Evolutionary conservation across 2,329 filamentous ascomycete genomes (phyloP), one percentile per base, ranked within the genome.

Genomic region (Ampelomyces quisqualis): DNA sequence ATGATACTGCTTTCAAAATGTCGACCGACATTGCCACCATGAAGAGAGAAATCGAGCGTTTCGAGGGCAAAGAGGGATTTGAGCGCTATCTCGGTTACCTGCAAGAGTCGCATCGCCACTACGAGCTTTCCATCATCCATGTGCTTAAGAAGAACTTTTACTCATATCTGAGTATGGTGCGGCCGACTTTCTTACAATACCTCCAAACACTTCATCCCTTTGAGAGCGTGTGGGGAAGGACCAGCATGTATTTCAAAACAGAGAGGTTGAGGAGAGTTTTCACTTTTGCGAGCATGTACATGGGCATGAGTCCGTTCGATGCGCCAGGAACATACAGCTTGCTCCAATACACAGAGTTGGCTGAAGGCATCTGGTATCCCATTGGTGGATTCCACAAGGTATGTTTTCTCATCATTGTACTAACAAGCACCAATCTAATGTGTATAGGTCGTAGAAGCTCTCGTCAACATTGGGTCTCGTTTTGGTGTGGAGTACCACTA

Each of bases 261-360:
- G 85, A 88, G 58, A 72, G 84, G 42, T 59, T 89, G 55, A 73
- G 85, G 45, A 70, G 84, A 18, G 84, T 85, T 0, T 89, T 89
- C 51, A 88, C 85, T 0, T 89, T 89, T 65, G 84, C 80, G 15
- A 88, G 82, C 54, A 90, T 89, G 85, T 89, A 90, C 58, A 85
- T 89, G 81, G 86, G 86, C 0, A 89, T 89, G 85, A 82, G 77
- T 39, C 86, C 86, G 0, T 89, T 85, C 59, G 83, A 87, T 58
- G 85, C 86, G 0, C 86, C 85, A 0, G 84, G 81, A 3, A 88
- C 85, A 2, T 89, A 89, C 67, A 83, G 78, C 34, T 65, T 89
- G 44, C 70, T 89, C 36, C 85, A 88, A 65, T 89, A 88, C 62
- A 85, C 85, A 0, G 85, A 89, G 68, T 68, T 88, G 21, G 81